Conservation (phyloP, 805 yeast genomes). For the Naumovozyma castellii region DNA sequence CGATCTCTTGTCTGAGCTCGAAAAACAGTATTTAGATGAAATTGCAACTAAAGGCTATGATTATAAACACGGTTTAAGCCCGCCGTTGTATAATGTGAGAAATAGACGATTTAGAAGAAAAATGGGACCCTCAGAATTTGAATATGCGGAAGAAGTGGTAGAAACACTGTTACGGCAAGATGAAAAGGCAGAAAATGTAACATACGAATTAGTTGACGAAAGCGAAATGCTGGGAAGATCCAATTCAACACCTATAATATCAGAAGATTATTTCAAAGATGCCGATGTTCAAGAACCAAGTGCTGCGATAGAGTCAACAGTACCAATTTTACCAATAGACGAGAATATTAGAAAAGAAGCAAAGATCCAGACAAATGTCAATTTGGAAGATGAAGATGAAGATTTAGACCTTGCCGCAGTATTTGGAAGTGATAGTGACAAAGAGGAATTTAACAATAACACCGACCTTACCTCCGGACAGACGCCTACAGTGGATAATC, state of each 20-base stretch:
- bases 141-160: slow-evolving; percentile 69
- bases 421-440: slow-evolving; percentile 34
- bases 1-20: slow-evolving; percentile 23
- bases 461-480: neutral
- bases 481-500: neutral
- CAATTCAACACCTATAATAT: slow-evolving; percentile 8
- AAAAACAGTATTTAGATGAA: slow-evolving; percentile 18
- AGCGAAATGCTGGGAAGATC: slow-evolving; percentile 29
- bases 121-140: slow-evolving; percentile 60
- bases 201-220: slow-evolving; percentile 64
- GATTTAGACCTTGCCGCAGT: slow-evolving; percentile 53
- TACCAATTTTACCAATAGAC: neutral
- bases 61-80: slow-evolving; percentile 71
- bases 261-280: slow-evolving; percentile 10
- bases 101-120: slow-evolving; percentile 64
- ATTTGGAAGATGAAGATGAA: slow-evolving; percentile 35
- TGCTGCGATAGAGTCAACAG: neutral
- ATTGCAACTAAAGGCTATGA: slow-evolving; percentile 23
- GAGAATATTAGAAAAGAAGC: neutral
- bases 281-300: slow-evolving; percentile 11
- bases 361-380: neutral
- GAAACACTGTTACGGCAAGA: slow-evolving; percentile 67
- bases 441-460: slow-evolving; percentile 5
- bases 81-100: slow-evolving; percentile 65
- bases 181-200: slow-evolving; percentile 72